A percentile compares a stretch with the other conserved stretches of the same genome.
Evolutionary conservation across 495 filamentous ascomycete genomes (phyloP).

Genomic region (Talaromyces ruber): DNA sequence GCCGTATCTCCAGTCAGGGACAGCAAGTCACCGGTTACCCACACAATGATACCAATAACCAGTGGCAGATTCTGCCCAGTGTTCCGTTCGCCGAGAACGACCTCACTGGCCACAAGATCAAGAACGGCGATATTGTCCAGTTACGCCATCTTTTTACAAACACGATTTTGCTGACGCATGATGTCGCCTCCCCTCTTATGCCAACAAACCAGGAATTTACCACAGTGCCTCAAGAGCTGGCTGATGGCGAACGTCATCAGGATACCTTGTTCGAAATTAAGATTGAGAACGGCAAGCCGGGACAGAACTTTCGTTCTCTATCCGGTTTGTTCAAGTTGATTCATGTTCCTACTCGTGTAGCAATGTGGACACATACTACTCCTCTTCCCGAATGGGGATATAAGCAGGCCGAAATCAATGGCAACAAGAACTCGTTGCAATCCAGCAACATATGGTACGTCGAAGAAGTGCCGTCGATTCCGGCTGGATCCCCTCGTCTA

Average conservation of each 20-base stretch:
- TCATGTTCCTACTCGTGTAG: conserved; percentile 86
- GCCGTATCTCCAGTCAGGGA: conserved; percentile 91
- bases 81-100: conserved; percentile 42
- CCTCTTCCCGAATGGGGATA: conserved; percentile 93
- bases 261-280: conserved; percentile 91
- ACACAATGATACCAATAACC: conserved; percentile 96
- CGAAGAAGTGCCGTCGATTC: conserved; percentile 78
- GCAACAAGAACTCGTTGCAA: conserved; percentile 91
- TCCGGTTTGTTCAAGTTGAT: conserved; percentile 91
- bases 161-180: conserved; percentile 84
- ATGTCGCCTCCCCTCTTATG: conserved; percentile 95
- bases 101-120: conserved; percentile 52
- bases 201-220: conserved; percentile 99
- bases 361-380: conserved; percentile 96
- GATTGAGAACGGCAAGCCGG: conserved; percentile 75
- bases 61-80: conserved; percentile 86
- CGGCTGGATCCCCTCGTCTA: conserved; percentile 58
- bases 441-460: conserved; percentile 91
- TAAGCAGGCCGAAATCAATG: conserved; percentile 98
- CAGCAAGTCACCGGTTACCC: conserved; percentile 98
- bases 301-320: conserved; percentile 81
- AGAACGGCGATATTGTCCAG: conserved; percentile 79
- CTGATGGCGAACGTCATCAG: conserved; percentile 68
- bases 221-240: conserved; percentile 63
- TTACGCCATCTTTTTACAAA: conserved; percentile 84